Percentiles rank a stretch among this genome's conserved stretches.
These are phyloP conservation scores for Tulasnella sp. DNA, from an alignment of 768 basidiomycete genomes.

Conservation along the genomic window DNA sequence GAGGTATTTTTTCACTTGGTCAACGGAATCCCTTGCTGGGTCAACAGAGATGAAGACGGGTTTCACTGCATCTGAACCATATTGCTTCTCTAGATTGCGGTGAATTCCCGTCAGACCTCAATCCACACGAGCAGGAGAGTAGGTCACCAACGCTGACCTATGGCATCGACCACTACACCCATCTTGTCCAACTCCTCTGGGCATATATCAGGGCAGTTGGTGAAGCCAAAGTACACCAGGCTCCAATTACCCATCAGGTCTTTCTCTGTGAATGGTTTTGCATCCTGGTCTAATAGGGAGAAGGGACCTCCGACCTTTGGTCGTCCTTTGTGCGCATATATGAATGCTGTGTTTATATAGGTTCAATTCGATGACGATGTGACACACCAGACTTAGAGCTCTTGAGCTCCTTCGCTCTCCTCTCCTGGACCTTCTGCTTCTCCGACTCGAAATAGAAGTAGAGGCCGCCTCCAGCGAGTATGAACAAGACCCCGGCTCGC, in stretches of 20 bases:
- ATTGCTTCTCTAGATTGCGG: constrained; percentile 44
- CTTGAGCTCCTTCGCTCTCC: constrained; percentile 43
- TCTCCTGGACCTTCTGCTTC: constrained; percentile 64
- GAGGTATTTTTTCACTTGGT: constrained; percentile 34
- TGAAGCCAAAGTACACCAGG: constrained; percentile 96
- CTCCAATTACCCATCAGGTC: constrained; percentile 84
- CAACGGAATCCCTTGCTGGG: constrained; percentile 74
- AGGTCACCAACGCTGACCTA: constrained; percentile 42
- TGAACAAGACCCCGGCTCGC: constrained; percentile 67
- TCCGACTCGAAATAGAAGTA: constrained; percentile 83
- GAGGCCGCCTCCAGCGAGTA: constrained; percentile 70
- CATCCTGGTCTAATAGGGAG: constrained; percentile 52
- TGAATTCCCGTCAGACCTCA: neutral
- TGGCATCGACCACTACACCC: constrained; percentile 54
- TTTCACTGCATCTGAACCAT: constrained; percentile 54
- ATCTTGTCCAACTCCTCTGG: constrained; percentile 97
- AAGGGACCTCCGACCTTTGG: constrained; percentile 88
- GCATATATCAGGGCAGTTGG: constrained; percentile 98
- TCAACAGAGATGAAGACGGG: constrained; percentile 96
- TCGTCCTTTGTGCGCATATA: too few species aligned
- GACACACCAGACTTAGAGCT: constrained; percentile 9
- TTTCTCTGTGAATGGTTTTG: constrained; percentile 64
- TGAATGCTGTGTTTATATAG: too few species aligned
- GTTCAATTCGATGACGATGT: too few species aligned
- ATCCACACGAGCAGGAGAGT: neutral